Percentiles rank a stretch among this genome's conserved stretches.
Conservation (phyloP, 257 asterid genomes). For the Cruciata laevipes region DNA sequence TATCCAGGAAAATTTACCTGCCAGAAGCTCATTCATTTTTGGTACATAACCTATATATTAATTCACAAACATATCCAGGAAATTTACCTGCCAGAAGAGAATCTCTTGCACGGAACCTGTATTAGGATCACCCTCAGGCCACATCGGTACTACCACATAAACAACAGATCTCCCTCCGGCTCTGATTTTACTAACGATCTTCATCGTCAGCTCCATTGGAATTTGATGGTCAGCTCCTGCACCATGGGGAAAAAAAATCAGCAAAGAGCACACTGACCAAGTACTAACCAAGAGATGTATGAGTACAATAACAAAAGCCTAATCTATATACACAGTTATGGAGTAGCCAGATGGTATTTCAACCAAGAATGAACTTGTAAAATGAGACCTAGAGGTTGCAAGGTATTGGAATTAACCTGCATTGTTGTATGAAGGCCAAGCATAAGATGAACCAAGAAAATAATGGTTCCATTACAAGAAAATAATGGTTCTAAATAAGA, state of each 20-base stretch:
- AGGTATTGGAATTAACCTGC: conserved; percentile 42
- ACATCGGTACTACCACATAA: too few species aligned
- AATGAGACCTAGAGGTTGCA: neutral
- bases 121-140: too few species aligned
- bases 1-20: too few species aligned
- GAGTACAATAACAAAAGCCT: neutral
- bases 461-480: too few species aligned
- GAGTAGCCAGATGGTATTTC: too few species aligned
- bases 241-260: conserved; percentile 10
- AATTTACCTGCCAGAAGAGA: conserved; percentile 83
- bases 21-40: neutral
- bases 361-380: too few species aligned
- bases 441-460: conserved; percentile 89
- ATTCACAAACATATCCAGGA: neutral
- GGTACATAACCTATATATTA: neutral
- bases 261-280: neutral
- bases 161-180: too few species aligned
- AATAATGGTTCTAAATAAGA: too few species aligned
- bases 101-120: too few species aligned
- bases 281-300: neutral
- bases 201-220: too few species aligned
- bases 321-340: neutral
- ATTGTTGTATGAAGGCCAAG: conserved; percentile 79
- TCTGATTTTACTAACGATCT: too few species aligned
- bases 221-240: conserved; percentile 96